Evolutionary conservation across 768 basidiomycete species (phyloP).

Genomic region (Leucogyrophana mollusca): DNA sequence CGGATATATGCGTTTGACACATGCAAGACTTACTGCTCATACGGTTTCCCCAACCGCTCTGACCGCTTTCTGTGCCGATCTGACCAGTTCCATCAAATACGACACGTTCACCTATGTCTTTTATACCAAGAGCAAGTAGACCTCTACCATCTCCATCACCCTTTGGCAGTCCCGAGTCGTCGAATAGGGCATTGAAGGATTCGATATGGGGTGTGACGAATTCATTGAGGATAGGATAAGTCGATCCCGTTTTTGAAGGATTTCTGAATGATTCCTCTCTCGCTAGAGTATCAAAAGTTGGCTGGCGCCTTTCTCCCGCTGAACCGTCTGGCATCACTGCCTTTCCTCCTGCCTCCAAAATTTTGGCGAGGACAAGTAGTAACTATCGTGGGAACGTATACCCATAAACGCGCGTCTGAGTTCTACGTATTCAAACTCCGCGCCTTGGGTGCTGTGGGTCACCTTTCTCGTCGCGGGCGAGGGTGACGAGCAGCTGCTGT

Average conservation of each 20-base stretch:
- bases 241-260: conserved; percentile 67
- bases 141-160: conserved; percentile 80
- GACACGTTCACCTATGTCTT: conserved; percentile 89
- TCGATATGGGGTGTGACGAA: conserved; percentile 93
- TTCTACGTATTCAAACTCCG: conserved; percentile 15
- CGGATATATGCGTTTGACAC: conserved; percentile 4
- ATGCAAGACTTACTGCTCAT: conserved; percentile 65
- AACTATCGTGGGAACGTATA: conserved; percentile 19
- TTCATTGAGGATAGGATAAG: conserved; percentile 83
- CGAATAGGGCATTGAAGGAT: conserved; percentile 95
- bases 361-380: conserved; percentile 6
- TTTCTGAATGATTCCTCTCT: conserved; percentile 78
- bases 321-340: conserved; percentile 52
- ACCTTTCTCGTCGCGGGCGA: conserved; percentile 13
- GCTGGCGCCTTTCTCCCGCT: conserved; percentile 33
- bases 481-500: conserved; percentile 23
- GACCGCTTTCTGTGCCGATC: conserved; percentile 50
- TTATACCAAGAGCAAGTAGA: conserved; percentile 70
- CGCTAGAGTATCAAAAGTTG: conserved; percentile 78
- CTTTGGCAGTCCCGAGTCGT: conserved; percentile 78
- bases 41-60: conserved; percentile 74
- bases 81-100: conserved; percentile 79
- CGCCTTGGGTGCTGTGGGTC: conserved; percentile 10
- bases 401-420: conserved; percentile 24
- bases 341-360: conserved; percentile 5